These are phyloP conservation scores for Amphirosellinia nigrospora DNA, from an alignment of 495 filamentous ascomycete species.

Conservation along the genomic window DNA sequence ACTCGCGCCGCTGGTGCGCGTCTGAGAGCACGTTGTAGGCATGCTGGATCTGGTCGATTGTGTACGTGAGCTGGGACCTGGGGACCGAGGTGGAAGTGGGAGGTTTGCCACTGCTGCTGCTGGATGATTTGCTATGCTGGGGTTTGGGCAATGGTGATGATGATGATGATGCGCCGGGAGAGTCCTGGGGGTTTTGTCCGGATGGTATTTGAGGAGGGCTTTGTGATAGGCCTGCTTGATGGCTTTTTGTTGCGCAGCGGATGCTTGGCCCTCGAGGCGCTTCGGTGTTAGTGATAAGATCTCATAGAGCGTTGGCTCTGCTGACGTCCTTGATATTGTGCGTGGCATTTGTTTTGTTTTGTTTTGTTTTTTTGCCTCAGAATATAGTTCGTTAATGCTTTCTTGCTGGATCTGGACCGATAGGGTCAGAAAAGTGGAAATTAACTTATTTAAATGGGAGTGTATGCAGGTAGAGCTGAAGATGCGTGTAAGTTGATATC, in stretches of 20 bases:
- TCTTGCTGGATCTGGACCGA: neutral
- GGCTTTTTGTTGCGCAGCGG: slow-evolving; percentile 36
- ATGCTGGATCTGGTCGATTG: slow-evolving; percentile 79
- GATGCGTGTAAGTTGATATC: slow-evolving; percentile 28
- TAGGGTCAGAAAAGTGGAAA: neutral
- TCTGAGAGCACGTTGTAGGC: slow-evolving; percentile 76
- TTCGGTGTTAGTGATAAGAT: slow-evolving; percentile 50
- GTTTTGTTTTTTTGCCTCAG: slow-evolving; percentile 10
- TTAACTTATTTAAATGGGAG: neutral
- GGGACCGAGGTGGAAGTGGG: slow-evolving; percentile 25
- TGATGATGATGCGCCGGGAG: slow-evolving; percentile 23
- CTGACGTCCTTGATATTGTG: slow-evolving; percentile 38
- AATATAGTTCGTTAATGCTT: neutral
- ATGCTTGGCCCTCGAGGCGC: slow-evolving; percentile 35
- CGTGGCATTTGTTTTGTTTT: slow-evolving; percentile 31
- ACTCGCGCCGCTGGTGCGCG: slow-evolving; percentile 62
- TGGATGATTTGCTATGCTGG: slow-evolving; percentile 17
- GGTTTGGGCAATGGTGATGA: slow-evolving; percentile 25
- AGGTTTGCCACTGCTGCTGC: slow-evolving; percentile 13
- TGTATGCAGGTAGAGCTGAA: slow-evolving; percentile 2
- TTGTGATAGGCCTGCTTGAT: slow-evolving; percentile 80
- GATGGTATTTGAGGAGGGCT: slow-evolving; percentile 79
- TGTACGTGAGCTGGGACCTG: slow-evolving; percentile 40
- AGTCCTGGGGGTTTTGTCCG: slow-evolving; percentile 65
- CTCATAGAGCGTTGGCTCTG: slow-evolving; percentile 51